A percentile compares a stretch with the other conserved stretches of the same genome.
phyloP scores from a whole-genome alignment of 768 basidiomycete species.

The Tephrocybe sp. region DNA sequence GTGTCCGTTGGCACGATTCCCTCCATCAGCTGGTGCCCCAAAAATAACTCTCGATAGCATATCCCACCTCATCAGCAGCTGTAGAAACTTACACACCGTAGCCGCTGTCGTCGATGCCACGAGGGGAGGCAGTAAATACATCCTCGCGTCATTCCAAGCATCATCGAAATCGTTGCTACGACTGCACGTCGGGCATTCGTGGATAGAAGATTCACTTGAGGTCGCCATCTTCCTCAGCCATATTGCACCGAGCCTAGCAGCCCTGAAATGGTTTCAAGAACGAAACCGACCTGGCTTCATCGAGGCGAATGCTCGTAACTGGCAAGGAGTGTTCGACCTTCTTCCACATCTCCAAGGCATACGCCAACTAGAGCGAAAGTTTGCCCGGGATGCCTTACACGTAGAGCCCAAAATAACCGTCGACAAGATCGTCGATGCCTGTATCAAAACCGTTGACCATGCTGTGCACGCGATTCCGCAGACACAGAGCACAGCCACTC shows the following conservation, averaged over 20 bases:
- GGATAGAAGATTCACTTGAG: slow-evolving; percentile 67
- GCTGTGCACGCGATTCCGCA: slow-evolving; percentile 31
- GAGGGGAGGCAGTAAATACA: slow-evolving; percentile 40
- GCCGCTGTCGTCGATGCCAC: slow-evolving; percentile 66
- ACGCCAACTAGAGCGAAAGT: slow-evolving; percentile 59
- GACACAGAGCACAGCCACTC: slow-evolving; percentile 32
- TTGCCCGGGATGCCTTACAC: slow-evolving; percentile 22
- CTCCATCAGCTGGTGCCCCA: slow-evolving; percentile 48
- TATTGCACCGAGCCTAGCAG: slow-evolving; percentile 69
- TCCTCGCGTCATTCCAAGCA: slow-evolving; percentile 43
- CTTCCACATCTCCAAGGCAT: slow-evolving; percentile 73
- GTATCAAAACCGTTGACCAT: slow-evolving; percentile 28
- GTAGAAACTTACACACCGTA: slow-evolving; percentile 63
- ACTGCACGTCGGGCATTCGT: slow-evolving; percentile 76
- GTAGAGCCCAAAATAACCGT: slow-evolving; percentile 28
- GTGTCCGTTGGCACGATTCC: slow-evolving; percentile 69
- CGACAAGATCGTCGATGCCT: slow-evolving; percentile 52
- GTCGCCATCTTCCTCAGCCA: slow-evolving; percentile 75
- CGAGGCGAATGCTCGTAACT: slow-evolving; percentile 64
- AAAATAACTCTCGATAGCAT: slow-evolving; percentile 65
- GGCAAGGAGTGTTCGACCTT: slow-evolving; percentile 68
- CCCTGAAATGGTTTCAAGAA: slow-evolving; percentile 75
- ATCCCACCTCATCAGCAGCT: slow-evolving; percentile 54
- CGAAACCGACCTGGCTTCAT: slow-evolving; percentile 71
- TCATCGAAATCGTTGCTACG: slow-evolving; percentile 70